Conservation (phyloP, 2,329 filamentous ascomycete species). For the Calonectria pauciramosa region DNA sequence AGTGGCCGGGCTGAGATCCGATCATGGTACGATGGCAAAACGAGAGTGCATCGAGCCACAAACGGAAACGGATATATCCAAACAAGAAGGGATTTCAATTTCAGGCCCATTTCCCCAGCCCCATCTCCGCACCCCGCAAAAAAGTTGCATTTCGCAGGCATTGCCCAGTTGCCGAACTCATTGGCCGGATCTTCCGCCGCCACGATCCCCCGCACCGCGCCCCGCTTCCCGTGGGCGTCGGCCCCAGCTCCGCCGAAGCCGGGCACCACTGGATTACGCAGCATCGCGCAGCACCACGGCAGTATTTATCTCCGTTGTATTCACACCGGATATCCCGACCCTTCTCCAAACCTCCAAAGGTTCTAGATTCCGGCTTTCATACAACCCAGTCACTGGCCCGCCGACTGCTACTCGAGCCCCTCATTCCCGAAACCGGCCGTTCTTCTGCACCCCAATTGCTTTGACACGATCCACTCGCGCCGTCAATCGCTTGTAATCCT, state of each 20-base stretch:
- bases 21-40: slow-evolving; percentile 16
- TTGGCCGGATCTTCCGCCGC: slow-evolving; percentile 12
- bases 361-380: background rate
- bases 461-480: background rate
- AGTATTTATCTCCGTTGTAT: slow-evolving; percentile 24
- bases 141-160: background rate
- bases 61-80: slow-evolving; percentile 6
- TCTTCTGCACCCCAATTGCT: background rate
- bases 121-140: background rate
- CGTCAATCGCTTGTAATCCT: background rate
- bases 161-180: slow-evolving; percentile 26
- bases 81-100: background rate
- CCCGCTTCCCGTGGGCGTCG: slow-evolving; percentile 29
- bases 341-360: background rate
- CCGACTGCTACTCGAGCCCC: background rate
- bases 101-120: background rate
- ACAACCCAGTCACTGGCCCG: background rate
- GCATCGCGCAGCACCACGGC: background rate
- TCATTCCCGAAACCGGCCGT: slow-evolving; percentile 1
- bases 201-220: slow-evolving; percentile 22
- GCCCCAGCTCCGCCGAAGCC: slow-evolving; percentile 25
- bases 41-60: background rate
- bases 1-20: background rate
- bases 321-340: slow-evolving; percentile 25
- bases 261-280: slow-evolving; percentile 27